Conservation (phyloP, 257 asterid genomes). For the Orobanche coerulescens region DNA sequence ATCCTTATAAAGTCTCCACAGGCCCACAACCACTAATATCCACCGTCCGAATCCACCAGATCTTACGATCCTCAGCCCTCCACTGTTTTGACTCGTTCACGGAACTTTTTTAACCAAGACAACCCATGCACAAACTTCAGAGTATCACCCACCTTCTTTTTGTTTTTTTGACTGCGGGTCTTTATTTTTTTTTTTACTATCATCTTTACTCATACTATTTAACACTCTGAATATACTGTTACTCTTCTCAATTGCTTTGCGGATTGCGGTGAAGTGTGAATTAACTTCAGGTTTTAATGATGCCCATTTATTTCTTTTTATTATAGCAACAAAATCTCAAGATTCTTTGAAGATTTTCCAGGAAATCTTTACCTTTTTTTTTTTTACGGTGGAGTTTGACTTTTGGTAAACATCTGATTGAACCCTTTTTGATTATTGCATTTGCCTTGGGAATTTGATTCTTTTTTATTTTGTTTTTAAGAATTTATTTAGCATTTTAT, state of each 20-base stretch:
- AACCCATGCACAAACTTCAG: constrained; percentile 34
- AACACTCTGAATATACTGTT: no score
- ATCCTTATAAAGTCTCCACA: no score
- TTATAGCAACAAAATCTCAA: background rate
- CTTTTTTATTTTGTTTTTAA: background rate
- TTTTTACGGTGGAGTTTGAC: constrained; percentile 8
- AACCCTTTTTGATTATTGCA: background rate
- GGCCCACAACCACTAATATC: background rate
- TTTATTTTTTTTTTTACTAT: constrained; percentile 10
- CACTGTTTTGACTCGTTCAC: constrained; percentile 1
- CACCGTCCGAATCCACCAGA: constrained; percentile 9
- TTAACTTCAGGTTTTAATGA: background rate
- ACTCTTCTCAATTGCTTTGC: constrained; percentile 4
- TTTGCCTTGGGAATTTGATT: background rate
- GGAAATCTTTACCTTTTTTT: no score
- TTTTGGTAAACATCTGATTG: background rate
- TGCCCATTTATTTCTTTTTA: background rate
- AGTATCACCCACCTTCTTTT: constrained; percentile 22
- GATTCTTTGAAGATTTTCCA: background rate
- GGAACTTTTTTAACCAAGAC: constrained; percentile 20
- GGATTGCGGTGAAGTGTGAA: background rate
- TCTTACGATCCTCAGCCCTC: constrained; percentile 19
- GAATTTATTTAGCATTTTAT: background rate
- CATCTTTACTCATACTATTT: background rate
- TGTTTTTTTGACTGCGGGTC: constrained; percentile 2